A percentile compares a stretch with the other conserved stretches of the same genome.
phyloP scores from a whole-genome alignment of 192 early-diverging fungal genomes.

The Backusella sp. region DNA sequence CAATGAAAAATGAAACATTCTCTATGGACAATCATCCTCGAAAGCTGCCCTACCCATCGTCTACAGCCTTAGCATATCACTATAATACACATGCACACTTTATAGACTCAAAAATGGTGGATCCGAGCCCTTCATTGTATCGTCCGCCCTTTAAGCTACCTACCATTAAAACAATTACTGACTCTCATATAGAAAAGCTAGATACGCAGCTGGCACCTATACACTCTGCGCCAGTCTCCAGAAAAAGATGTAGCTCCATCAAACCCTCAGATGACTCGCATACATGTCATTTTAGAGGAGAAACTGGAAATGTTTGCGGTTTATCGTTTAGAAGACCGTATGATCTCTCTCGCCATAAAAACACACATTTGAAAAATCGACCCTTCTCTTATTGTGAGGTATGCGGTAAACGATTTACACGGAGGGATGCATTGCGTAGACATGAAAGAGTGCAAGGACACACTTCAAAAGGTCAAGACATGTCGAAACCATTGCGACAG shows the following conservation, averaged over 20 bases:
- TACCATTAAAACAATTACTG: neutral
- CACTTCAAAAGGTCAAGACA: neutral
- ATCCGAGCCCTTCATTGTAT: neutral
- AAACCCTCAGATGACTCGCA: neutral
- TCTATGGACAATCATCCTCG: neutral
- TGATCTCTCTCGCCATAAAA: constrained; percentile 34
- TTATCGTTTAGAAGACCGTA: constrained; percentile 35
- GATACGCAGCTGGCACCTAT: constrained; percentile 12
- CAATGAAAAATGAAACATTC: neutral
- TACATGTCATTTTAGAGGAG: constrained; percentile 19
- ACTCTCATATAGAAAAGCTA: neutral
- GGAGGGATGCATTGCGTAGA: constrained; percentile 37
- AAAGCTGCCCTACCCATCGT: neutral
- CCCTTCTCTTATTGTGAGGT: constrained; percentile 32
- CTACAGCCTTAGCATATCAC: neutral
- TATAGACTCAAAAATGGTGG: neutral
- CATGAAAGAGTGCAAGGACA: constrained; percentile 37
- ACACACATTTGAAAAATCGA: constrained; percentile 33
- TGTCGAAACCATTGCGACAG: no score
- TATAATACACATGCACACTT: neutral
- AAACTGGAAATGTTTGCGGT: constrained; percentile 21
- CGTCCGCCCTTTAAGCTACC: neutral
- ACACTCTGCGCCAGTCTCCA: neutral
- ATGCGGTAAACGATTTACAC: constrained; percentile 38
- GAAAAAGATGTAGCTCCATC: neutral